Conservation (phyloP, 495 filamentous ascomycete genomes). For the Penicillium robsamsonii region DNA sequence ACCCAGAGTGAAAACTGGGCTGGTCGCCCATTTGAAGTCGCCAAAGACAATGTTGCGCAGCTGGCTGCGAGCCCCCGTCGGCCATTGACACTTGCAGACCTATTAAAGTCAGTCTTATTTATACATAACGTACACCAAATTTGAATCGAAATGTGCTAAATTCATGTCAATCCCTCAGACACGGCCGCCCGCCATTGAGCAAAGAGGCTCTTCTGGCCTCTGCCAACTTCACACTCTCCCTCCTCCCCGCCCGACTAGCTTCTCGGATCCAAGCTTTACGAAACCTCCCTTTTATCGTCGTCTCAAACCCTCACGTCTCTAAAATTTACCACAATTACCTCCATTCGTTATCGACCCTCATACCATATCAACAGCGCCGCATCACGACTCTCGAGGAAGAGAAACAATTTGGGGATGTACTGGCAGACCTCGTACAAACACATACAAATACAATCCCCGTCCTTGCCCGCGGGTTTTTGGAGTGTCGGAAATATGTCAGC, state of each 20-base stretch:
- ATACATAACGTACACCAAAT: background rate
- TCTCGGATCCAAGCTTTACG: constrained; percentile 88
- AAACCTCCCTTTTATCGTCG: constrained; percentile 95
- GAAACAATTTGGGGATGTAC: constrained; percentile 81
- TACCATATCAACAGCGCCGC: constrained; percentile 74
- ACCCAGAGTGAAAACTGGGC: constrained; percentile 21
- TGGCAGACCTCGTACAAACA: constrained; percentile 89
- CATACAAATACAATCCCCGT: constrained; percentile 92
- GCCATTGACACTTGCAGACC: constrained; percentile 77
- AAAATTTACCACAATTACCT: constrained; percentile 94
- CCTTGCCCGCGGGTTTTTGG: constrained; percentile 86
- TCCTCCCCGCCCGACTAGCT: constrained; percentile 90
- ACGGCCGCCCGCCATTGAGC: constrained; percentile 86
- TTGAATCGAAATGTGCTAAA: background rate
- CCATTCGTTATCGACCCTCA: constrained; percentile 82
- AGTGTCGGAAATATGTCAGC: constrained; percentile 83
- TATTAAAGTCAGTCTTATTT: constrained; percentile 65
- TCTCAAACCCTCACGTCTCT: constrained; percentile 89
- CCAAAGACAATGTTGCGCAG: constrained; percentile 70
- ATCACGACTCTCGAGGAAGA: constrained; percentile 87
- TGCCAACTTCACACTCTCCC: constrained; percentile 90
- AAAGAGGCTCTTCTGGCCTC: constrained; percentile 75
- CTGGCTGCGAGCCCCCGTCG: constrained; percentile 78
- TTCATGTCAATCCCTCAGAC: constrained; percentile 45
- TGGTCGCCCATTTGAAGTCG: constrained; percentile 37